phyloP scores from a whole-genome alignment of 31 red algal genomes.

The Odonthalia washingtoniensis region DNA sequence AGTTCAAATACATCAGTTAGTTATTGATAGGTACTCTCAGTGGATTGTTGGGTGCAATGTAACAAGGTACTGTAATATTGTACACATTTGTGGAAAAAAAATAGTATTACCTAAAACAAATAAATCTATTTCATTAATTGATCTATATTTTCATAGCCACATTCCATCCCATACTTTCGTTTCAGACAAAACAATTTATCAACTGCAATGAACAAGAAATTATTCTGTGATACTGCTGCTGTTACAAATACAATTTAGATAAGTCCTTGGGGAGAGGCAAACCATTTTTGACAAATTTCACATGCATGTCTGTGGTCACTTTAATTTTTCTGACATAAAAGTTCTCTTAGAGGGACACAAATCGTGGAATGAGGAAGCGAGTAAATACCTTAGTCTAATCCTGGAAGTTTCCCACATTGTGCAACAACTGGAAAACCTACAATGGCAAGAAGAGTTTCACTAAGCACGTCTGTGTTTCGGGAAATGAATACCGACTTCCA shows the following conservation, averaged over 20 bases:
- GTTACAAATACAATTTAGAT: neutral
- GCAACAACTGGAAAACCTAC: no score
- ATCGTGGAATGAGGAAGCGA: no score
- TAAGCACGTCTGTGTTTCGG: no score
- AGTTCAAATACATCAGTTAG: slow-evolving; percentile 23
- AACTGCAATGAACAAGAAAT: neutral
- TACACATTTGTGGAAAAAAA: slow-evolving; percentile 25
- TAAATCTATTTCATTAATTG: neutral
- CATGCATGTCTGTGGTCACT: slow-evolving; percentile 43
- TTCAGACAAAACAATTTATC: slow-evolving; percentile 13
- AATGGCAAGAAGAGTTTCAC: no score
- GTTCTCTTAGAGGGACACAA: slow-evolving; percentile 24
- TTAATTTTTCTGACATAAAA: slow-evolving; percentile 22
- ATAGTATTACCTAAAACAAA: neutral
- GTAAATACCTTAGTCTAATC: no score
- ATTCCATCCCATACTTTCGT: neutral
- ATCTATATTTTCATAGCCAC: slow-evolving; percentile 30
- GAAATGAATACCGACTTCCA: no score
- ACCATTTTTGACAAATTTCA: slow-evolving; percentile 30
- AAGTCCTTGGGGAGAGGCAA: slow-evolving; percentile 7
- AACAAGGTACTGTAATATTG: slow-evolving; percentile 6
- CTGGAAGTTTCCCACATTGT: no score
- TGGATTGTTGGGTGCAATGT: slow-evolving; percentile 50
- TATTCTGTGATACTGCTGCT: slow-evolving; percentile 7
- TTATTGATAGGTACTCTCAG: slow-evolving; percentile 25